phyloP scores from a whole-genome alignment of 2,329 filamentous ascomycete genomes.

The Sarocladium oryzae region DNA sequence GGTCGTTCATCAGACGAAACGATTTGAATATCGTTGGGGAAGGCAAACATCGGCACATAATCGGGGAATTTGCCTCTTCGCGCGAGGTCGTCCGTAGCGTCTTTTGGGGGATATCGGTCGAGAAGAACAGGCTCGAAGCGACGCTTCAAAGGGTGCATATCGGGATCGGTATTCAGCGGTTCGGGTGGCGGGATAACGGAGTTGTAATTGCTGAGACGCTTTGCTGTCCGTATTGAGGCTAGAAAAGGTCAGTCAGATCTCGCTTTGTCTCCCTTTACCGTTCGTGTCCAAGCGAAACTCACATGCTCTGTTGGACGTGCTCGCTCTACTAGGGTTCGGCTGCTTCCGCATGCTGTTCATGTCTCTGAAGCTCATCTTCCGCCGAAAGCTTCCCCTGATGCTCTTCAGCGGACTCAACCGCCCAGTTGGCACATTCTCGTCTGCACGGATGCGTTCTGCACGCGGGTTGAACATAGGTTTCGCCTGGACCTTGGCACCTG shows the following conservation, averaged over 20 bases:
- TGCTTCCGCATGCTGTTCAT: slow-evolving; percentile 94
- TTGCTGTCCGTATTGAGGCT: slow-evolving; percentile 69
- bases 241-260: slow-evolving; percentile 9
- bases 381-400: slow-evolving; percentile 78
- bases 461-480: slow-evolving; percentile 70
- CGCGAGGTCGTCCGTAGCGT: slow-evolving; percentile 71
- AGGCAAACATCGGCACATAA: slow-evolving; percentile 98
- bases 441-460: slow-evolving; percentile 73
- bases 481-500: slow-evolving; percentile 68
- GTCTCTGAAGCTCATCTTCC: slow-evolving; percentile 87
- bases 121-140: slow-evolving; percentile 94
- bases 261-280: too few relatives aligned
- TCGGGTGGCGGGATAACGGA: slow-evolving; percentile 93
- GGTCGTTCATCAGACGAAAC: slow-evolving; percentile 92
- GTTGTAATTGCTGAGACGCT: slow-evolving; percentile 92
- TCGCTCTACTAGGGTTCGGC: slow-evolving; percentile 66
- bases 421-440: slow-evolving; percentile 53
- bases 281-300: slow-evolving; percentile 14
- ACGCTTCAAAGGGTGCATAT: slow-evolving; percentile 92
- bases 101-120: slow-evolving; percentile 84
- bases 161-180: slow-evolving; percentile 78
- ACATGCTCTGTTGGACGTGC: slow-evolving; percentile 46
- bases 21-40: slow-evolving; percentile 95
- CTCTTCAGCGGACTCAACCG: slow-evolving; percentile 50
- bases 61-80: slow-evolving; percentile 85